These are phyloP conservation scores for Penicillium sp. DNA, from an alignment of 2,329 filamentous ascomycete genomes.

Conservation along the genomic window DNA sequence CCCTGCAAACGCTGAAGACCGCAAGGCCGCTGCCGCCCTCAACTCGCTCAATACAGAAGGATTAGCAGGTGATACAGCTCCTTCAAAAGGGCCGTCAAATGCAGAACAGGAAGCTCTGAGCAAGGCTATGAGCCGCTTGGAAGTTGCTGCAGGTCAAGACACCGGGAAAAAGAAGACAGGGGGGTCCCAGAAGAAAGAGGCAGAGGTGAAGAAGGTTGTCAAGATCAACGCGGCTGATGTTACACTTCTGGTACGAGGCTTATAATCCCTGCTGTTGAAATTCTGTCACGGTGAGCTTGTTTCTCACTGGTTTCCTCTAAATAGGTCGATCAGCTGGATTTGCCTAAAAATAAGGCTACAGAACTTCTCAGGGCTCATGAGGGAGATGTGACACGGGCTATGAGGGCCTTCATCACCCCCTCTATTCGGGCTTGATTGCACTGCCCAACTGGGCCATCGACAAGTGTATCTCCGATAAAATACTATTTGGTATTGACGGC, in stretches of 20 bases:
- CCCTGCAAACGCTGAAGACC: conserved; percentile 51
- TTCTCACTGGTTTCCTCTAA: not conserved
- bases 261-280: conserved; percentile 2
- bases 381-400: conserved; percentile 45
- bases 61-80: conserved; percentile 36
- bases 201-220: conserved; percentile 41
- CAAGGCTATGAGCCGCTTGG: conserved; percentile 52
- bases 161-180: conserved; percentile 20
- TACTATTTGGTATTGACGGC: not conserved
- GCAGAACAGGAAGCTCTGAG: conserved; percentile 52
- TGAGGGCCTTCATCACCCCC: conserved; percentile 45
- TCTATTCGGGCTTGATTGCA: conserved; percentile 15
- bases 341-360: conserved; percentile 49
- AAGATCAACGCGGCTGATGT: conserved; percentile 51
- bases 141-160: conserved; percentile 41
- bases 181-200: conserved; percentile 33
- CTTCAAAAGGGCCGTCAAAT: conserved; percentile 34
- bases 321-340: conserved; percentile 49
- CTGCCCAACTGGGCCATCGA: not conserved
- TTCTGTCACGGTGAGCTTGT: not conserved
- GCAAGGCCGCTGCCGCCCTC: conserved; percentile 53
- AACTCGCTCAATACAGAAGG: conserved; percentile 48
- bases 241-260: conserved; percentile 44
- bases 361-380: conserved; percentile 50
- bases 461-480: not conserved